Percentiles rank a stretch among this genome's conserved stretches.
Evolutionary conservation across 805 yeast genomes (phyloP).

Genomic region (Candida oleophila): DNA sequence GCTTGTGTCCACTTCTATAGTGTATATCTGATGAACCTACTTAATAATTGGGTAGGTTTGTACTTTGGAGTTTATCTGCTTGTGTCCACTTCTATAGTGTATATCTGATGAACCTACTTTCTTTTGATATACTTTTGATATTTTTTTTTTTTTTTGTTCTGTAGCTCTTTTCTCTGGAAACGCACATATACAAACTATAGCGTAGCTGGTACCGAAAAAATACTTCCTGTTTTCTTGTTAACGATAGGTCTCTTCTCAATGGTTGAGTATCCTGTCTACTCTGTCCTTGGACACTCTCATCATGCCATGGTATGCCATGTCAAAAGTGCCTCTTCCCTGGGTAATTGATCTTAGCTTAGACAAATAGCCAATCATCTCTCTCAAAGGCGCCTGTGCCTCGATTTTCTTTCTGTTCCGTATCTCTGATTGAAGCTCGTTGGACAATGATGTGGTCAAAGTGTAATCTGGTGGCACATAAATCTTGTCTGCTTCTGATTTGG

Average conservation of each 20-base stretch:
- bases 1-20: no score
- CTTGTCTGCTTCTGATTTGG: constrained; percentile 53
- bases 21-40: no score
- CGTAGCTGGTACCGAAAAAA: not conserved
- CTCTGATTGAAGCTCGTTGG: constrained; percentile 7
- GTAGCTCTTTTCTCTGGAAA: no score
- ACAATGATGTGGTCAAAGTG: constrained; percentile 42
- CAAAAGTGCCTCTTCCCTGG: constrained; percentile 83
- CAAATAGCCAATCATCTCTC: constrained; percentile 88
- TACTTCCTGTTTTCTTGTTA: no score
- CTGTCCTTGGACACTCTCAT: constrained; percentile 60
- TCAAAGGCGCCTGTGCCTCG: constrained; percentile 79
- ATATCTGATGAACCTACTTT: no score
- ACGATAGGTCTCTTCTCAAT: constrained; percentile 6
- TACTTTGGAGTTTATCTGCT: no score
- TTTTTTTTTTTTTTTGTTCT: no score
- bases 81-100: no score
- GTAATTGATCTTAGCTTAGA: constrained; percentile 77
- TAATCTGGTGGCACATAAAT: constrained; percentile 77
- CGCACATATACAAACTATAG: not conserved
- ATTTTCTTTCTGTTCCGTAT: constrained; percentile 52
- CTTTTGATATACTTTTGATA: no score
- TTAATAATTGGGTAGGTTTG: no score
- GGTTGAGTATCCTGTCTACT: constrained; percentile 20
- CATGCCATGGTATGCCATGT: constrained; percentile 77